phyloP scores from a whole-genome alignment of 2,329 filamentous ascomycete species.

The Diaporthe destruens region DNA sequence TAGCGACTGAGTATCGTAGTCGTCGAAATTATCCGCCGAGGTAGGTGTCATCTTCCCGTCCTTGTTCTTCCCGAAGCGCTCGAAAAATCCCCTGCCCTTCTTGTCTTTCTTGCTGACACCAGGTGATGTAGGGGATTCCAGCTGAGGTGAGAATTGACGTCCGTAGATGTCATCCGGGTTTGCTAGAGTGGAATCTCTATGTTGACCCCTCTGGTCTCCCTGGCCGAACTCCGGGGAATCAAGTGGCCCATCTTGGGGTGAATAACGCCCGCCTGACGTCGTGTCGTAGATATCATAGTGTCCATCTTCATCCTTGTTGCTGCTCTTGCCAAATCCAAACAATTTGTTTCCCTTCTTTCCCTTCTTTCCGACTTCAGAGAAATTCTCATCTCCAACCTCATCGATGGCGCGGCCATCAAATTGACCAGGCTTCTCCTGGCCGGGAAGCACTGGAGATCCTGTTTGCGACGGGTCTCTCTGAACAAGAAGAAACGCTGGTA shows the following conservation, averaged over 20 bases:
- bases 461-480: not conserved
- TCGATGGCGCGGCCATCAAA: not conserved
- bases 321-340: not conserved
- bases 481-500: slow-evolving; percentile 14
- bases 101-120: slow-evolving; percentile 22
- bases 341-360: slow-evolving; percentile 12
- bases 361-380: slow-evolving; percentile 12
- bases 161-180: not conserved
- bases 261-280: not conserved
- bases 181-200: not conserved
- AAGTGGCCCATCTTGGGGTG: not conserved
- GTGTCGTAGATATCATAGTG: not conserved
- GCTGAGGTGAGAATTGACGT: not conserved
- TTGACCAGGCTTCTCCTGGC: not conserved
- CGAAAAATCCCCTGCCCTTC: slow-evolving; percentile 15
- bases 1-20: not conserved
- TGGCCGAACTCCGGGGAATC: not conserved
- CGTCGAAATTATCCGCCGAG: not conserved
- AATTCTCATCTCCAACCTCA: not conserved
- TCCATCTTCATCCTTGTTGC: not conserved
- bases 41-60: not conserved
- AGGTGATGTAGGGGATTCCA: not conserved
- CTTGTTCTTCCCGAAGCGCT: not conserved
- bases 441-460: slow-evolving; percentile 10
- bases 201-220: not conserved